Conservation (phyloP, 805 yeast species). For the Candida incommunis region DNA sequence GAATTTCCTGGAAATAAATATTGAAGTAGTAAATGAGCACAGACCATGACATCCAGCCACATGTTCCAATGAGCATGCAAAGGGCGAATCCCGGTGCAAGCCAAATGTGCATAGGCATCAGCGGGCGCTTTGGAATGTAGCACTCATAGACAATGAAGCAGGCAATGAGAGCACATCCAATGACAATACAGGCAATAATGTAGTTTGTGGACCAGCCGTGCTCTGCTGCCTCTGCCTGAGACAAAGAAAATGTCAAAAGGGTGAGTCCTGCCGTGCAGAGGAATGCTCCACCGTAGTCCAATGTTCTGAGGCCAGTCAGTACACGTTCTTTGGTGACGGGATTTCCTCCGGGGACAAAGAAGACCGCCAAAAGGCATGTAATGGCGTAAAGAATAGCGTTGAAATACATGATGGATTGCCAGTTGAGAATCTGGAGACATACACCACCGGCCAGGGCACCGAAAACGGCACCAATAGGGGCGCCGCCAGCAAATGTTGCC, state of each 20-base stretch:
- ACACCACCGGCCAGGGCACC: slow-evolving; percentile 34
- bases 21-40: slow-evolving; percentile 27
- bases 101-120: slow-evolving; percentile 35
- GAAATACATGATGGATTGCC: slow-evolving; percentile 31
- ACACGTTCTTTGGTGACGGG: slow-evolving; percentile 16
- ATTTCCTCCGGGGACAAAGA: slow-evolving; percentile 26
- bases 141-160: slow-evolving; percentile 26
- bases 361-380: slow-evolving; percentile 15
- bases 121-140: slow-evolving; percentile 27
- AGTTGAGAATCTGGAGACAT: slow-evolving; percentile 24
- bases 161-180: slow-evolving; percentile 24
- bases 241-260: slow-evolving; percentile 29
- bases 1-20: slow-evolving; percentile 29
- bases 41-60: slow-evolving; percentile 26
- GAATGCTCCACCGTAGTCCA: slow-evolving; percentile 33
- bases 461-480: slow-evolving; percentile 32
- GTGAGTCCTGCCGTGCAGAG: slow-evolving; percentile 28
- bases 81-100: slow-evolving; percentile 25
- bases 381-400: slow-evolving; percentile 25
- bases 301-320: slow-evolving; percentile 4
- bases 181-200: slow-evolving; percentile 29
- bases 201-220: slow-evolving; percentile 33
- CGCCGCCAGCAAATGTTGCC: slow-evolving; percentile 32
- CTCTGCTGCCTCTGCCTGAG: slow-evolving; percentile 29
- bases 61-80: slow-evolving; percentile 24